phyloP scores from a whole-genome alignment of 768 basidiomycete species.

The Russula virescens region DNA sequence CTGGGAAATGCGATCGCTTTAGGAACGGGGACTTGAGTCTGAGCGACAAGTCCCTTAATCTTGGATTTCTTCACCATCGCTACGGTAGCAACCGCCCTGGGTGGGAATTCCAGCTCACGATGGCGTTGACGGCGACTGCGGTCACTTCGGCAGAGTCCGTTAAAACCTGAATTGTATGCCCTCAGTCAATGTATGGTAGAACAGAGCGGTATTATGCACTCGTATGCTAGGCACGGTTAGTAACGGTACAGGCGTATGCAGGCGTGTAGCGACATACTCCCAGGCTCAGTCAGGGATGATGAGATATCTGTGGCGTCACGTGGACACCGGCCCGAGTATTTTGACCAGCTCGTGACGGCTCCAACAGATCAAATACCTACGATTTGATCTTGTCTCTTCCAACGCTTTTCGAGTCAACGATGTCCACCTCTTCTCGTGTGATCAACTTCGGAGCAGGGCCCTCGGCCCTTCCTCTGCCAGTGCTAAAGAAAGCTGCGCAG shows the following conservation, averaged over 20 bases:
- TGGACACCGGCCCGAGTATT: no score
- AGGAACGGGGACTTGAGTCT: neutral
- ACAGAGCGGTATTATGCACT: no score
- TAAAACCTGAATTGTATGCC: no score
- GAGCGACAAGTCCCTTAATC: neutral
- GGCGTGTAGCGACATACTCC: no score
- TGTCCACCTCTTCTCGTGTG: conserved; percentile 44
- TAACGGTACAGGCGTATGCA: no score
- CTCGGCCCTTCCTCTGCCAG: conserved; percentile 81
- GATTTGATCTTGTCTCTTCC: neutral
- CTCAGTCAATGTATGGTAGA: no score
- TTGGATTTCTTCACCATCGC: conserved; percentile 12
- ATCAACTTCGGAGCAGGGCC: conserved; percentile 96
- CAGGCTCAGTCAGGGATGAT: no score
- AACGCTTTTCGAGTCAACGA: conserved; percentile 22
- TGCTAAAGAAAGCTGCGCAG: conserved; percentile 74
- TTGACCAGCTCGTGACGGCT: no score
- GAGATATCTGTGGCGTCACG: no score
- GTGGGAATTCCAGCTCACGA: neutral
- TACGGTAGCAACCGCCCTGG: neutral
- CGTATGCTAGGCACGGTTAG: no score
- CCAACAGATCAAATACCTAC: neutral
- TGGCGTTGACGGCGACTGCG: neutral
- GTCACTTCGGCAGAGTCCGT: no score
- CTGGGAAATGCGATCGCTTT: conserved; percentile 4